Evolutionary conservation across 169 alveolate genomes (phyloP).

Genomic region (Eimeria sp.): DNA sequence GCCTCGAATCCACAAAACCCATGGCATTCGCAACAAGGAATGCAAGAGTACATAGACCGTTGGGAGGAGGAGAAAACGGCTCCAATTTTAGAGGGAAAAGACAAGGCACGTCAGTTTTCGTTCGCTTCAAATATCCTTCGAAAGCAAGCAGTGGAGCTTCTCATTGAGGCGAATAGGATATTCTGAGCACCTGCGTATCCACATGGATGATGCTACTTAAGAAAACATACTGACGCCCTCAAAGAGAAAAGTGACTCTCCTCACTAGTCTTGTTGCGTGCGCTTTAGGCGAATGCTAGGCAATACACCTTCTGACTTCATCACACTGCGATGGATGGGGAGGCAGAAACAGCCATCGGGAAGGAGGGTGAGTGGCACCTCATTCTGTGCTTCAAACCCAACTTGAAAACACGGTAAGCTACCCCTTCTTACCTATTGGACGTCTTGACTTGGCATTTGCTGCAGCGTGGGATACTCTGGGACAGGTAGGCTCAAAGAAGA

Average conservation of each 20-base stretch:
- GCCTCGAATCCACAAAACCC: background rate
- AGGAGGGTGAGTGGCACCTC: background rate
- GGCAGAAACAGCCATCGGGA: background rate
- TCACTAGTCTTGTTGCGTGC: background rate
- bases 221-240: background rate
- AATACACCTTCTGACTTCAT: background rate
- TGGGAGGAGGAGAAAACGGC: no score
- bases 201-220: background rate
- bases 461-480: background rate
- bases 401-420: background rate
- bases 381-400: background rate
- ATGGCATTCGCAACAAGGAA: background rate
- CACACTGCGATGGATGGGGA: background rate
- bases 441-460: background rate
- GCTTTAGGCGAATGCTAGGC: background rate
- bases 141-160: background rate
- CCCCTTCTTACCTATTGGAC: background rate
- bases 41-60: background rate
- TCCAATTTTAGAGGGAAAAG: background rate
- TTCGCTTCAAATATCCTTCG: background rate
- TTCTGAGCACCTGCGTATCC: background rate
- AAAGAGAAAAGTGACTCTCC: background rate
- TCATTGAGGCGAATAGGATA: background rate
- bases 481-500: background rate
- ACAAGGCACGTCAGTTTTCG: background rate